phyloP scores from a whole-genome alignment of 78 protist species.

The Isochrysis galbana region DNA sequence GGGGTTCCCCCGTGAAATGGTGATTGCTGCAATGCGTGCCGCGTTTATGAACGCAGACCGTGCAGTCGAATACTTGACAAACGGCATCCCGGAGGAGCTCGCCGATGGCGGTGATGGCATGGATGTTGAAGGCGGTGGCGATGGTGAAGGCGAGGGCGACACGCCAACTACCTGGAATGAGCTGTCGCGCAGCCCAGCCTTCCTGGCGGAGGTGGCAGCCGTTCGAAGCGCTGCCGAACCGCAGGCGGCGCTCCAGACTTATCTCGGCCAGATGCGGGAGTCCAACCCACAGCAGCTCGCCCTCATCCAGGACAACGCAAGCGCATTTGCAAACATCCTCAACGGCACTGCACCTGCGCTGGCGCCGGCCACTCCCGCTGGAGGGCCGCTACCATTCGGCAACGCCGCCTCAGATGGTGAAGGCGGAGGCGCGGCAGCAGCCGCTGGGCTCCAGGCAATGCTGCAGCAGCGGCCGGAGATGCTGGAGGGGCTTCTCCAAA shows the following conservation, averaged over 20 bases:
- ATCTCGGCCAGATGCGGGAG: neutral
- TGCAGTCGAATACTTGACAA: neutral
- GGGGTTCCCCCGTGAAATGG: neutral
- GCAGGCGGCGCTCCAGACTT: neutral
- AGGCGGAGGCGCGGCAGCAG: neutral
- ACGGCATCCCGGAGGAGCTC: neutral
- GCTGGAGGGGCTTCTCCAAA: neutral
- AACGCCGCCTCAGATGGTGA: neutral
- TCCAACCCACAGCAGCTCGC: neutral
- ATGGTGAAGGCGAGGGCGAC: neutral
- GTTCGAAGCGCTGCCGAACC: neutral
- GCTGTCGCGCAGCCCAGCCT: neutral
- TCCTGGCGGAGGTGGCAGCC: neutral
- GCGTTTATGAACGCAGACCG: constrained; percentile 8
- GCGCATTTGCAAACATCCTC: neutral
- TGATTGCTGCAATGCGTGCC: neutral
- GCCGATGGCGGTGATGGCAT: neutral
- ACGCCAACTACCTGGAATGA: neutral
- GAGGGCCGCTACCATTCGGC: neutral
- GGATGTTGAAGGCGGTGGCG: neutral
- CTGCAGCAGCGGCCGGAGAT: neutral
- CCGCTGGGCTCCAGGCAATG: neutral
- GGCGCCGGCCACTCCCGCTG: neutral
- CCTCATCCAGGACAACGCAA: neutral
- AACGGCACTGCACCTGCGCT: neutral